These are phyloP conservation scores for Houttuynia cordata DNA, from an alignment of 164 flowering plant species.

Conservation along the genomic window DNA sequence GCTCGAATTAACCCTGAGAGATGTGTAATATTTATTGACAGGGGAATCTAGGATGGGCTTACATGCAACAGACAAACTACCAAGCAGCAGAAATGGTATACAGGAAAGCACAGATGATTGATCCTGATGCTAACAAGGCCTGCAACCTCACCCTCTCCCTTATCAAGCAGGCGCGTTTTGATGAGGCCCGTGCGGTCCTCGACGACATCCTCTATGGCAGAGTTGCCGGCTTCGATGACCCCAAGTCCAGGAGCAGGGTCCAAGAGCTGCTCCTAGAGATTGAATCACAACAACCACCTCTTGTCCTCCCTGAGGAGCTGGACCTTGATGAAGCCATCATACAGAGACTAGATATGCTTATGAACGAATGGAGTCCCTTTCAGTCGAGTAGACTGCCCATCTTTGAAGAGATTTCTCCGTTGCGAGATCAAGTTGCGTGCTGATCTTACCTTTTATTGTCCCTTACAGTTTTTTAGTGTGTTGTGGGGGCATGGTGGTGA, in stretches of 20 bases:
- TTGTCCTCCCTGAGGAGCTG: neutral
- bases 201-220: conserved; percentile 36
- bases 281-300: conserved; percentile 13
- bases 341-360: conserved; percentile 53
- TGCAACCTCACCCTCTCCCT: conserved; percentile 60
- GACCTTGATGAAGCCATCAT: conserved; percentile 41
- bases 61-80: conserved; percentile 70
- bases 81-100: conserved; percentile 72
- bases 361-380: conserved; percentile 32
- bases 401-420: conserved; percentile 69
- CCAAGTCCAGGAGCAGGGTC: conserved; percentile 38
- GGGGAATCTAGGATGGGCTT: conserved; percentile 98
- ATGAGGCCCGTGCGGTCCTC: conserved; percentile 42
- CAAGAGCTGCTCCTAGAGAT: conserved; percentile 44
- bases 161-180: conserved; percentile 38
- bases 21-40: conserved; percentile 17
- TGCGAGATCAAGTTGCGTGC: conserved; percentile 72
- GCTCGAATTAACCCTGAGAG: no score
- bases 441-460: conserved; percentile 13
- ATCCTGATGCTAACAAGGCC: conserved; percentile 81
- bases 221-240: conserved; percentile 46
- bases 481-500: neutral
- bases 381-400: conserved; percentile 68
- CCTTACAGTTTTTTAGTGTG: neutral
- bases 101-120: conserved; percentile 65